Evolutionary conservation across 495 filamentous ascomycete genomes (phyloP).

Genomic region (Penicillium desertorum): DNA sequence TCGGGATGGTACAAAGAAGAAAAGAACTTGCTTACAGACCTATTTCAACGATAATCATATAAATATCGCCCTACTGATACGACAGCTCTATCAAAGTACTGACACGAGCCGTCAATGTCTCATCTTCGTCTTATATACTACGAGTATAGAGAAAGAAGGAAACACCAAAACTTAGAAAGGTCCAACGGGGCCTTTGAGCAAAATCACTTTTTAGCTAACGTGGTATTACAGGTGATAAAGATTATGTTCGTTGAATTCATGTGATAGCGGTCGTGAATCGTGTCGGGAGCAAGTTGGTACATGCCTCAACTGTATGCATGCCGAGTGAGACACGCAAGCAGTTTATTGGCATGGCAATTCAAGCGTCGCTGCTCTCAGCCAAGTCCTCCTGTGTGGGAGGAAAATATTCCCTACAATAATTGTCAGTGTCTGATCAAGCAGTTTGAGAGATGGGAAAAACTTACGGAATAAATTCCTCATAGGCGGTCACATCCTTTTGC

Average conservation of each 20-base stretch:
- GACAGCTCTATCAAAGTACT: neutral
- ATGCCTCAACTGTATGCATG: neutral
- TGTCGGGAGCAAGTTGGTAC: neutral
- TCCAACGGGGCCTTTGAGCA: too few relatives aligned
- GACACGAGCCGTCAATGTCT: neutral
- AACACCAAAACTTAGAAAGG: neutral
- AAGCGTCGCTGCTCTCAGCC: neutral
- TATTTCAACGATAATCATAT: neutral
- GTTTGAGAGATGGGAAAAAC: slow-evolving; percentile 31
- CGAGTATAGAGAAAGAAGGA: neutral
- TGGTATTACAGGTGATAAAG: neutral
- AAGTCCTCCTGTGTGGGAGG: slow-evolving; percentile 19
- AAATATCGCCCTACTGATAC: neutral
- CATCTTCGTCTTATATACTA: neutral
- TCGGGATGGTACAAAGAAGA: neutral
- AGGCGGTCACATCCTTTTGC: slow-evolving; percentile 71
- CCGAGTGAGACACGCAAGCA: neutral
- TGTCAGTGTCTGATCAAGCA: neutral
- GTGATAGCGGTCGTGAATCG: neutral
- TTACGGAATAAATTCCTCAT: slow-evolving; percentile 70
- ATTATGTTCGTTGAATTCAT: neutral
- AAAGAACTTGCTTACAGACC: neutral
- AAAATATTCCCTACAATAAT: slow-evolving; percentile 29
- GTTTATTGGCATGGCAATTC: neutral
- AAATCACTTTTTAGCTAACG: too few relatives aligned